Evolutionary conservation across 805 yeast species (phyloP).

Genomic region (Diddensiella santjacobensis): DNA sequence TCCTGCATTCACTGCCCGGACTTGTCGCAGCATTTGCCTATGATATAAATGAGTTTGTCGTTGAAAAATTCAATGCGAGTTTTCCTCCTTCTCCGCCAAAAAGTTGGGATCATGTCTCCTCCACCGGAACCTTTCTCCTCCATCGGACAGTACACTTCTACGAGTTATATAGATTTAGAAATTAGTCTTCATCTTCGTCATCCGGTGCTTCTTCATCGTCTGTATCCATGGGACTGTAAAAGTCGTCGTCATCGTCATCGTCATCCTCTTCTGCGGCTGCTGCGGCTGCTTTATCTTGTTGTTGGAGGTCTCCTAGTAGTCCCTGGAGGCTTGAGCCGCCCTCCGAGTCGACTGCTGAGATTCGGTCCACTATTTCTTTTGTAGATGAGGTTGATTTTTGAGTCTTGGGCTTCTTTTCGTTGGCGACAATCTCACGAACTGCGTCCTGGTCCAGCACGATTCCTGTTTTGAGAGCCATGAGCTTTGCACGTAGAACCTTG

Average conservation of each 20-base stretch:
- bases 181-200: too few relatives aligned
- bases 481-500: conserved; percentile 66
- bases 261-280: conserved; percentile 23
- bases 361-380: conserved; percentile 4
- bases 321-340: conserved; percentile 10
- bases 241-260: conserved; percentile 14
- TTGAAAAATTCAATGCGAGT: too few relatives aligned
- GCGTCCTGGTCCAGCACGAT: conserved; percentile 26
- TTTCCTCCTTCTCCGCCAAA: too few relatives aligned
- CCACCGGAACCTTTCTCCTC: too few relatives aligned
- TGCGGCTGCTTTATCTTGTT: conserved; percentile 30
- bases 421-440: conserved; percentile 8
- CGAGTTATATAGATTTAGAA: too few relatives aligned
- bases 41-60: too few relatives aligned
- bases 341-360: conserved; percentile 6
- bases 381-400: not conserved
- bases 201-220: conserved; percentile 10
- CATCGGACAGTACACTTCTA: too few relatives aligned
- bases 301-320: conserved; percentile 13
- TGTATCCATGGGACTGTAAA: conserved; percentile 17
- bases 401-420: conserved; percentile 13
- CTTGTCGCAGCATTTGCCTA: too few relatives aligned
- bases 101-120: too few relatives aligned
- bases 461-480: conserved; percentile 54
- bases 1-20: too few relatives aligned